A percentile compares a stretch with the other conserved stretches of the same genome.
Evolutionary conservation across 208 protist genomes (phyloP).

Genomic region (Leishmania arabica): DNA sequence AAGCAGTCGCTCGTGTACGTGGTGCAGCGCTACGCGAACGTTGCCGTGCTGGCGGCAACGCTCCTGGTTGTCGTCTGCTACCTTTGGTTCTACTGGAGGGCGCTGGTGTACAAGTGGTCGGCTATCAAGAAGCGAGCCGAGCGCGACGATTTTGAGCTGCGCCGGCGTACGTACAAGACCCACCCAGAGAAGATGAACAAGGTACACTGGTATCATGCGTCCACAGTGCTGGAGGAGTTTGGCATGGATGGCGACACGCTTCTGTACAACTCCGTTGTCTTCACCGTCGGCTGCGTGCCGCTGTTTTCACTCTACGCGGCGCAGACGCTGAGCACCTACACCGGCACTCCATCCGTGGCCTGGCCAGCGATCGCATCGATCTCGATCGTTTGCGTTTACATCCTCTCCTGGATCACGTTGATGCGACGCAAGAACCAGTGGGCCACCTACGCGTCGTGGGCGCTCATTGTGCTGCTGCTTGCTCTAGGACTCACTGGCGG

Average conservation of each 20-base stretch:
- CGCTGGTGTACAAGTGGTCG: constrained; percentile 63
- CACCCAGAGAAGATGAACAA: constrained; percentile 53
- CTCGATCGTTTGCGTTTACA: constrained; percentile 60
- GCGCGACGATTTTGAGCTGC: constrained; percentile 72
- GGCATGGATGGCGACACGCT: constrained; percentile 79
- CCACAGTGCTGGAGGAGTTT: constrained; percentile 83
- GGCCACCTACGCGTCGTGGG: constrained; percentile 56
- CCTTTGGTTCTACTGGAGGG: constrained; percentile 78
- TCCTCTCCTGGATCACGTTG: constrained; percentile 74
- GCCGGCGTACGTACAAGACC: constrained; percentile 55
- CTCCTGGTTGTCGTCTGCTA: constrained; percentile 78
- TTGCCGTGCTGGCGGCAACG: constrained; percentile 54
- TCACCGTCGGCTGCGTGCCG: constrained; percentile 77
- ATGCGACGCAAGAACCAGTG: constrained; percentile 71
- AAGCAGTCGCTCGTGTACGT: constrained; percentile 73
- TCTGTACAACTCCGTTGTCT: constrained; percentile 71
- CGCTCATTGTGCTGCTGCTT: constrained; percentile 57
- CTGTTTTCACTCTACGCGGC: constrained; percentile 75
- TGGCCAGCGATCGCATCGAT: constrained; percentile 70
- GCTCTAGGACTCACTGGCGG: constrained; percentile 54
- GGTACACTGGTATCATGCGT: constrained; percentile 86
- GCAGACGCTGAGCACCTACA: constrained; percentile 55
- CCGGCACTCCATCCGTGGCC: constrained; percentile 47
- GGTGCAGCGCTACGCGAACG: constrained; percentile 68
- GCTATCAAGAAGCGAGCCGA: constrained; percentile 41